Base-by-base conservation (phyloP, 2,329 filamentous ascomycete species). In the Leptodontidium sp. region DNA sequence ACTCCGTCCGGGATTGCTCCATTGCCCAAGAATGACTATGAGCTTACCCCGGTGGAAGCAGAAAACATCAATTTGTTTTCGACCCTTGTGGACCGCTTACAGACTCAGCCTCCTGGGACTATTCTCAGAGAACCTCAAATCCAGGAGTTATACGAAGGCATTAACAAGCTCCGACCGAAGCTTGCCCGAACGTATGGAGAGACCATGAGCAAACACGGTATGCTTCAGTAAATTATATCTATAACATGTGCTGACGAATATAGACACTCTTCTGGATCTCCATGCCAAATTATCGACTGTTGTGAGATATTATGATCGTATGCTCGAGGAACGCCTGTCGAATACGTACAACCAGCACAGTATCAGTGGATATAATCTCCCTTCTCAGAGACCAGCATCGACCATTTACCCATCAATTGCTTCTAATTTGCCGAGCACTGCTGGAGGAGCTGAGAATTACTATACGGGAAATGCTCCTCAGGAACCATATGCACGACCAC, bases 151-250 rank as follows among this genome's bases (percentile, higher is more conserved):
- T 99, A 99, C 79, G 96, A 98, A 77, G 97, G 94, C 75, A 98
- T 99, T 75, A 94, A 95, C n/a, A 87, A 93, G 17, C 83, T 99
- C 71, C 88, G 96, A 61, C 96, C 96, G 1, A 99, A 99, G 80
- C 85, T 99, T 66, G 96, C 96, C 4, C 88, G 96, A 67, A 98
- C 95, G 0, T 98, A 98, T 78, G 96, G 96, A 66, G 96, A 99
- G 82, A 98, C 96, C 0, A 98, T 99, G 96, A 98, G 96, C 87
- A 99, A 99, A 81, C 96, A 98, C 80, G 94, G 93, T 93, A 83
- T 78, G 88, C 81, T 35, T 12, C n/a, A 12, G 3, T 12, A 6
- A 49, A 32, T 53, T 45, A 21, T 50, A 8, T 32, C 38, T n/a
- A 24, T n/a, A 45, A 45, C 32, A 21, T 45, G 65, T 63, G 35